phyloP scores from a whole-genome alignment of 148 eudicot species.

The Vaccinium vitisidaea region DNA sequence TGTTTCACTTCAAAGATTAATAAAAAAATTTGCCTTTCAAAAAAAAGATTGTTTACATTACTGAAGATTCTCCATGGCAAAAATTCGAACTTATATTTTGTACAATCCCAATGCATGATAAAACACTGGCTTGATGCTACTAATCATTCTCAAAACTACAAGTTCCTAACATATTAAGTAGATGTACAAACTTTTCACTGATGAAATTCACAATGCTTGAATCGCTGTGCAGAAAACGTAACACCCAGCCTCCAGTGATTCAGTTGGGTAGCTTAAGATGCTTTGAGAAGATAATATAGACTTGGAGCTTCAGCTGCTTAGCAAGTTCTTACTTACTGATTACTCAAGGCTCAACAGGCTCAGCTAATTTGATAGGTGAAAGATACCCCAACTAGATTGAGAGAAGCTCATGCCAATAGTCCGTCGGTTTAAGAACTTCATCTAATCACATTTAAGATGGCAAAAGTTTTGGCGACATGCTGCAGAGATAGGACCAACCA shows the following conservation, averaged over 20 bases:
- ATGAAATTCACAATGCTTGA: conserved; percentile 1
- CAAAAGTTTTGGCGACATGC: not conserved
- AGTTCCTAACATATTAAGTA: not conserved
- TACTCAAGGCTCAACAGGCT: not conserved
- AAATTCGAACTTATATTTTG: not conserved
- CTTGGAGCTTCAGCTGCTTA: not conserved
- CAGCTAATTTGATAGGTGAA: not conserved
- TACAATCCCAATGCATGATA: not conserved
- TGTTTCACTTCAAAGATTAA: too few species aligned
- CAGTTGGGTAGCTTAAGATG: not conserved
- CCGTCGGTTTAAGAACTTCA: not conserved
- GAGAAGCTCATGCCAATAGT: not conserved
- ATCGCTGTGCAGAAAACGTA: not conserved
- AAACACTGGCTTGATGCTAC: not conserved
- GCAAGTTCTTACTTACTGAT: not conserved
- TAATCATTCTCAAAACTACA: not conserved
- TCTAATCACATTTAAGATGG: not conserved
- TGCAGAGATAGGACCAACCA: not conserved
- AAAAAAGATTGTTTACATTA: not conserved
- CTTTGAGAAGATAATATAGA: not conserved
- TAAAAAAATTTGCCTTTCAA: too few species aligned
- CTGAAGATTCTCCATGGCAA: not conserved
- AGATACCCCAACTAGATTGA: not conserved
- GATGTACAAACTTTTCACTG: not conserved
- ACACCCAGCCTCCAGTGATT: not conserved